Evolutionary conservation across 495 filamentous ascomycete genomes (phyloP).

Genomic region (Penicillium herquei): DNA sequence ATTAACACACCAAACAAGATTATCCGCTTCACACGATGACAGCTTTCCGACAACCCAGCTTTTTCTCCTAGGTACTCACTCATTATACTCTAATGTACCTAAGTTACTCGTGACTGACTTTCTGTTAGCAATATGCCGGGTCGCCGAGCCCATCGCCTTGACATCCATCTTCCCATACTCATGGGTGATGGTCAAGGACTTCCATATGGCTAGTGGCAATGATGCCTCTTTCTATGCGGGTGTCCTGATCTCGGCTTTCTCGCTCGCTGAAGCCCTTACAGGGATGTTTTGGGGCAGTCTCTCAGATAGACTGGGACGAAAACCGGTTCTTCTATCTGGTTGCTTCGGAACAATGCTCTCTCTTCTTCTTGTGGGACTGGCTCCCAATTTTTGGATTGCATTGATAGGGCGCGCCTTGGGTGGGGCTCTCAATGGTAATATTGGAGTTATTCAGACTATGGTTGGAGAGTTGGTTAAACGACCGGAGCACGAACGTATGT

Average conservation of each 20-base stretch:
- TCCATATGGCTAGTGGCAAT: conserved; percentile 62
- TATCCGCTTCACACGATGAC: conserved; percentile 31
- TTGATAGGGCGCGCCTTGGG: conserved; percentile 72
- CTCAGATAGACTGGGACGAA: conserved; percentile 79
- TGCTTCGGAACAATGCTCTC: conserved; percentile 78
- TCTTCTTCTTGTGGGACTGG: conserved; percentile 78
- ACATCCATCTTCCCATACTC: conserved; percentile 88
- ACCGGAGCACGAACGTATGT: conserved; percentile 80
- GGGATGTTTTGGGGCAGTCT: conserved; percentile 84
- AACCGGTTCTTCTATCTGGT: conserved; percentile 77
- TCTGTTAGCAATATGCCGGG: conserved; percentile 62
- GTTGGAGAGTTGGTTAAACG: conserved; percentile 77
- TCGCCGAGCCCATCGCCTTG: conserved; percentile 85
- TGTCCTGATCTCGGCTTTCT: conserved; percentile 80
- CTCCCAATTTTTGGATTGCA: conserved; percentile 76
- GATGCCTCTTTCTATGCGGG: conserved; percentile 83
- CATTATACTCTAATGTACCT: conserved; percentile 7
- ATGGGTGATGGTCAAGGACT: conserved; percentile 75
- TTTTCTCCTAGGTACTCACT: conserved; percentile 62
- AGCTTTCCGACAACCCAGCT: conserved; percentile 74
- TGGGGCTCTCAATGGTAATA: conserved; percentile 81
- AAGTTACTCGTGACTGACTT: neutral
- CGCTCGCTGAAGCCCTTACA: conserved; percentile 74
- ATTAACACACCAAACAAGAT: conserved; percentile 53
- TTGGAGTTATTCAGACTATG: conserved; percentile 91